These are phyloP conservation scores for Boletellus sp. DNA, from an alignment of 768 basidiomycete genomes.

Conservation along the genomic window DNA sequence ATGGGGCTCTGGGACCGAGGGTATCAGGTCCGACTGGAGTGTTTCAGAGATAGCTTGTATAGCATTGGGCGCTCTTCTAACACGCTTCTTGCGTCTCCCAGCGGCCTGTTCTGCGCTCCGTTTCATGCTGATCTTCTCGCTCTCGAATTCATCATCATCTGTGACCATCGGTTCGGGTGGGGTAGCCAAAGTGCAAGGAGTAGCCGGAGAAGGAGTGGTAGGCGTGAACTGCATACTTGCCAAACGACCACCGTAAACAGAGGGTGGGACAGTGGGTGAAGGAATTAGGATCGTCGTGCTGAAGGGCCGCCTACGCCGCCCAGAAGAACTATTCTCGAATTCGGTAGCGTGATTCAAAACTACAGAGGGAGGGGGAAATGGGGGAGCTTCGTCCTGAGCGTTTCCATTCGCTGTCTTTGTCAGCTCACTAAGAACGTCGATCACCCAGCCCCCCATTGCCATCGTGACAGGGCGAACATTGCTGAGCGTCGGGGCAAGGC, in stretches of 20 bases:
- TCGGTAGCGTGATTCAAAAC: constrained; percentile 21
- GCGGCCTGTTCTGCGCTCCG: constrained; percentile 38
- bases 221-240: constrained; percentile 69
- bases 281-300: constrained; percentile 40
- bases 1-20: background rate
- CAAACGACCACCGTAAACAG: constrained; percentile 25
- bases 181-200: constrained; percentile 11
- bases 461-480: constrained; percentile 51
- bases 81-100: constrained; percentile 33
- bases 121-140: constrained; percentile 43
- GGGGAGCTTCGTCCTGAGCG: constrained; percentile 6
- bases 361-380: constrained; percentile 15
- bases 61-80: constrained; percentile 8
- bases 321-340: constrained; percentile 21
- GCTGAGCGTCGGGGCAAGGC: constrained; percentile 33
- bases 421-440: constrained; percentile 70
- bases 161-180: constrained; percentile 24
- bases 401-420: constrained; percentile 32
- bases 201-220: constrained; percentile 41
- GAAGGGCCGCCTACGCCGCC: constrained; percentile 21
- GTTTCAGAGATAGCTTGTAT: constrained; percentile 6
- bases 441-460: constrained; percentile 75
- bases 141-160: constrained; percentile 40
- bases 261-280: constrained; percentile 27
- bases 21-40: background rate